phyloP scores from a whole-genome alignment of 1,139 yeast species.

The Pichia sp. region DNA sequence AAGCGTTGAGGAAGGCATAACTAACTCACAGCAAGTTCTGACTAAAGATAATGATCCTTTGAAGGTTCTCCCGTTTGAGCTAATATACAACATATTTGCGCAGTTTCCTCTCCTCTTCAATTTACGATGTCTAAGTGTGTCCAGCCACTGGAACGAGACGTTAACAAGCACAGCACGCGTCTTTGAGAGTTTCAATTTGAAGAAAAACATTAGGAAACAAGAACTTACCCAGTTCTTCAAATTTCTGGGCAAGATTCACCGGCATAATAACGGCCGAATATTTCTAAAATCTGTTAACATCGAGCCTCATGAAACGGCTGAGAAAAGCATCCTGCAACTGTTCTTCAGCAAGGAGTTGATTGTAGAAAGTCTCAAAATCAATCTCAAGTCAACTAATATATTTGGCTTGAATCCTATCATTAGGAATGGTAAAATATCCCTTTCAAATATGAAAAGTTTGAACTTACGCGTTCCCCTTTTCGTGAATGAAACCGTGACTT shows the following conservation, averaged over 20 bases:
- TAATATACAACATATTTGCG: constrained; percentile 16
- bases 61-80: constrained; percentile 24
- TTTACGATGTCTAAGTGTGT: constrained; percentile 20
- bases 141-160: constrained; percentile 20
- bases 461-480: constrained; percentile 15
- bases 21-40: neutral
- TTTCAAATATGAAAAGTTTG: constrained; percentile 14
- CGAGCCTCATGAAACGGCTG: constrained; percentile 20
- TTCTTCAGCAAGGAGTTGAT: constrained; percentile 14
- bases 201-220: constrained; percentile 8
- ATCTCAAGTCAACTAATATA: neutral
- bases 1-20: neutral
- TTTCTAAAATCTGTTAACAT: constrained; percentile 14
- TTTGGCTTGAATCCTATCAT: neutral
- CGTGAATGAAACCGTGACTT: neutral
- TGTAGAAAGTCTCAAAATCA: constrained; percentile 1
- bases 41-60: constrained; percentile 20
- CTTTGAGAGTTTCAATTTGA: neutral
- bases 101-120: constrained; percentile 19
- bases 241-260: constrained; percentile 15
- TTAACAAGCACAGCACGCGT: constrained; percentile 6
- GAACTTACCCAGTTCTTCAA: constrained; percentile 18
- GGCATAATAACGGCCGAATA: constrained; percentile 8
- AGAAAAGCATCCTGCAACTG: constrained; percentile 21
- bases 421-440: constrained; percentile 11